Base-by-base conservation (phyloP, 1,139 yeast genomes). In the Yamadazyma aaseri region DNA sequence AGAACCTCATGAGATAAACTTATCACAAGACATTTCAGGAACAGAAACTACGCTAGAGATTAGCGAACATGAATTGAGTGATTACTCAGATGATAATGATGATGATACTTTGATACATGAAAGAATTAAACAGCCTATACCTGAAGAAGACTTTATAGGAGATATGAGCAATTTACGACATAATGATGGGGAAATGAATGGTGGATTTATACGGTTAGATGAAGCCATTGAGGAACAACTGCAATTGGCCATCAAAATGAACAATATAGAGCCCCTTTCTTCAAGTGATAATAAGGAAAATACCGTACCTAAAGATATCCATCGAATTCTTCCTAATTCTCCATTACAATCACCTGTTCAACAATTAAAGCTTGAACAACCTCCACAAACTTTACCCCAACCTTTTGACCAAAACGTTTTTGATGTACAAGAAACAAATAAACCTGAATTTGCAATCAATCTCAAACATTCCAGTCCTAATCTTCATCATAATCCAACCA, bases 141-240 rank as follows among this genome's bases (percentile, higher is more conserved):
- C 12, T 25, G 50, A 34, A 20, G 49, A 44, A 5, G 35, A 28
- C 15, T 61, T 61, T 37, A 47, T 60, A 11, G 50, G 45, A 9
- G 58, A 62, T 31, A 45, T 63, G 28, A 51, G 53, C 34, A 65
- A 65, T 41, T 39, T 65, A 33, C 43, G 69, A 25, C 71, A 64
- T 34, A 65, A 65, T 35, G 67, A 62, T 22, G 23, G 7, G 8
- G 28, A 24, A 12, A 25, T n/a, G 9, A 25, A 12, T 14, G 13
- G 6, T 25, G 15, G 27, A 6, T 5, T 25, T 22, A 7, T 15
- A 22, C 20, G 7, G 15, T 4, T 10, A 7, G 25, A 21, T 16
- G 8, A 22, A 12, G 5, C n/a, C 20, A 16, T 5, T 4, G 27
- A 16, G 20, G 18, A 12, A 27, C 17, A 18, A 9, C n/a, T n/a